A percentile compares a stretch with the other conserved stretches of the same genome.
Conservation (phyloP, 2,329 filamentous ascomycete species). For the Sclerotiophoma versabilis region DNA sequence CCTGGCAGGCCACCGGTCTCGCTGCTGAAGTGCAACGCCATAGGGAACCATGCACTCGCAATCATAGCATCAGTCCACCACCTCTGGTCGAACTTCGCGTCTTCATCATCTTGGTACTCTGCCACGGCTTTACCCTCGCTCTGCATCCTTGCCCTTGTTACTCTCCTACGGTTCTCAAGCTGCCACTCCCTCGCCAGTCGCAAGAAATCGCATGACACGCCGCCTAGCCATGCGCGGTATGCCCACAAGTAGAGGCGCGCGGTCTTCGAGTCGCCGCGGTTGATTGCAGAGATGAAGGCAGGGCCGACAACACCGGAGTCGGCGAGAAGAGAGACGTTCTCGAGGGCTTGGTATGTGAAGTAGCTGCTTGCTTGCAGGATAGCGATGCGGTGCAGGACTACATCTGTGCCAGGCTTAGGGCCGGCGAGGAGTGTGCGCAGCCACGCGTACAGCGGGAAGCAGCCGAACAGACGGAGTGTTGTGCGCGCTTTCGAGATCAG, state of each 20-base stretch:
- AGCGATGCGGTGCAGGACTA: slow-evolving; percentile 52
- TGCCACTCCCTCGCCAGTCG: slow-evolving; percentile 53
- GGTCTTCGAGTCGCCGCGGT: slow-evolving; percentile 45
- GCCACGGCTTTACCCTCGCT: slow-evolving; percentile 37
- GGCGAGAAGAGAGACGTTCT: slow-evolving; percentile 54
- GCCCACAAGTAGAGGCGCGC: slow-evolving; percentile 50
- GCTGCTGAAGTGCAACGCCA: slow-evolving; percentile 52
- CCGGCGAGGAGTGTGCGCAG: slow-evolving; percentile 51
- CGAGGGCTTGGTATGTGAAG: slow-evolving; percentile 53
- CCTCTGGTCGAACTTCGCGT: slow-evolving; percentile 45
- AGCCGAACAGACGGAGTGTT: slow-evolving; percentile 54
- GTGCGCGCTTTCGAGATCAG: slow-evolving; percentile 53
- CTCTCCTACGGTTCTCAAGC: slow-evolving; percentile 46
- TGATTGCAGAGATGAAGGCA: slow-evolving; percentile 45
- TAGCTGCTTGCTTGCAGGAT: slow-evolving; percentile 53
- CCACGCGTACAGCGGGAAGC: slow-evolving; percentile 56
- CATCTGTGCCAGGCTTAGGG: slow-evolving; percentile 52
- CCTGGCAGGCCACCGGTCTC: slow-evolving; percentile 50
- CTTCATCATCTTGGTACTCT: slow-evolving; percentile 48
- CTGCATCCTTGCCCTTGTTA: slow-evolving; percentile 37
- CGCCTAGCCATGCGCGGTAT: slow-evolving; percentile 54
- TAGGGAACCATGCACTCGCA: slow-evolving; percentile 53
- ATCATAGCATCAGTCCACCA: slow-evolving; percentile 55
- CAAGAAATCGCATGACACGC: slow-evolving; percentile 54
- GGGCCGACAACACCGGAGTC: slow-evolving; percentile 51